Evolutionary conservation across 2,329 filamentous ascomycete genomes (phyloP).

Genomic region (Phaeoacremonium minimum): DNA sequence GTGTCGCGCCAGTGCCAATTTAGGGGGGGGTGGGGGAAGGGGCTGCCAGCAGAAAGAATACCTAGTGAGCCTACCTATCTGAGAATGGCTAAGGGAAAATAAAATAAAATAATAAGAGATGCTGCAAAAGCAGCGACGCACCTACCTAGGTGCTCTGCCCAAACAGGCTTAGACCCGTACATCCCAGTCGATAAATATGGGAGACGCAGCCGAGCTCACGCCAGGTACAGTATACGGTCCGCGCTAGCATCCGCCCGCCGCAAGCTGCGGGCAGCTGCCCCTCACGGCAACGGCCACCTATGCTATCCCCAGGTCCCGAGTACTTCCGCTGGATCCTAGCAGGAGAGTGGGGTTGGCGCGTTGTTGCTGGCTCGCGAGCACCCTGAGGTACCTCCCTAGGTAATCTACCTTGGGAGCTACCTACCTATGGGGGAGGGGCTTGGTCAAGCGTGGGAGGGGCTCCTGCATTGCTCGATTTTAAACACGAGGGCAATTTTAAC

Average conservation of each 20-base stretch:
- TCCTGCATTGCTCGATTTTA: too few species aligned
- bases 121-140: conserved; percentile 6
- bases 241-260: background rate
- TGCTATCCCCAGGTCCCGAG: too few species aligned
- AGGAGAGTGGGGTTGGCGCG: too few species aligned
- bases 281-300: background rate
- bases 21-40: background rate
- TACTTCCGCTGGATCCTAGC: too few species aligned
- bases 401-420: too few species aligned
- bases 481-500: too few species aligned
- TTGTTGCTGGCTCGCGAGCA: too few species aligned
- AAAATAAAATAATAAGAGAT: conserved; percentile 3
- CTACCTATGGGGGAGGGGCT: too few species aligned
- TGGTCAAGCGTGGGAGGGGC: too few species aligned
- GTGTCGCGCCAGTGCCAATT: conserved; percentile 10
- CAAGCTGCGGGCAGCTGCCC: background rate
- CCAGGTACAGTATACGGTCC: background rate
- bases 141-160: conserved; percentile 7
- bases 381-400: too few species aligned
- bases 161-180: conserved; percentile 9
- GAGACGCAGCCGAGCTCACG: background rate
- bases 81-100: too few species aligned
- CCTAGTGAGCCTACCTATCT: too few species aligned
- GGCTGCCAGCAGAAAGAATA: background rate
- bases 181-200: conserved; percentile 12